Conservation (phyloP, 2,329 filamentous ascomycete species). For the Penicillium sp. region DNA sequence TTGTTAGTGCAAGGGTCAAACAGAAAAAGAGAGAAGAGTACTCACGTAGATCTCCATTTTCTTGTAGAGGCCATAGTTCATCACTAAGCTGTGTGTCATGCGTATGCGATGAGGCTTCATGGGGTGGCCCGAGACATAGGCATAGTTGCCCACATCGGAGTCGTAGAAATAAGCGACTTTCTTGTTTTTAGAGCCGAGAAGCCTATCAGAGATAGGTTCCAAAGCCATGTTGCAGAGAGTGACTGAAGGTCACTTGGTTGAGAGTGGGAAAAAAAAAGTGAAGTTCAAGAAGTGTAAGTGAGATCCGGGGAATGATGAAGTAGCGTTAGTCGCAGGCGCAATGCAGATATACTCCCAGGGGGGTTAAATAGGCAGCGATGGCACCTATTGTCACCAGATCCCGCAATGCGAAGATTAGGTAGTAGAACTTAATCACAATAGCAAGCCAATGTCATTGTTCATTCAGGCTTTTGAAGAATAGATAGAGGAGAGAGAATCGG, state of each 20-base stretch:
- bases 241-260: neutral
- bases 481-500: conserved; percentile 28
- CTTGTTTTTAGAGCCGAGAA: conserved; percentile 58
- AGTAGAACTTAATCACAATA: conserved; percentile 10
- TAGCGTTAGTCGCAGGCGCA: conserved; percentile 2
- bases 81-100: conserved; percentile 64
- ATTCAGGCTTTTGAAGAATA: conserved; percentile 17
- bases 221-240: conserved; percentile 46
- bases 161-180: conserved; percentile 98
- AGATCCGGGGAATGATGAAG: conserved; percentile 16
- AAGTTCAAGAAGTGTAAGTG: conserved; percentile 1
- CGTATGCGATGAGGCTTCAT: conserved; percentile 69
- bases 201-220: conserved; percentile 52
- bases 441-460: conserved; percentile 18
- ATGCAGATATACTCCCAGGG: conserved; percentile 5
- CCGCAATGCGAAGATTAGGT: conserved; percentile 1
- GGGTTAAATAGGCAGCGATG: conserved; percentile 3
- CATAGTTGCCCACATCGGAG: conserved; percentile 96
- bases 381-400: conserved; percentile 10
- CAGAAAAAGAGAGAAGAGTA: conserved; percentile 2
- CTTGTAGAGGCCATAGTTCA: conserved; percentile 72
- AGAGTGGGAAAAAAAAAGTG: neutral
- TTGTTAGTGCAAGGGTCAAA: conserved; percentile 16
- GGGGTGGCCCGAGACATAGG: conserved; percentile 75
- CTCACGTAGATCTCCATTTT: conserved; percentile 69